Conservation (phyloP, 2,329 filamentous ascomycete species). For the Dryadomyces quercivorus region DNA sequence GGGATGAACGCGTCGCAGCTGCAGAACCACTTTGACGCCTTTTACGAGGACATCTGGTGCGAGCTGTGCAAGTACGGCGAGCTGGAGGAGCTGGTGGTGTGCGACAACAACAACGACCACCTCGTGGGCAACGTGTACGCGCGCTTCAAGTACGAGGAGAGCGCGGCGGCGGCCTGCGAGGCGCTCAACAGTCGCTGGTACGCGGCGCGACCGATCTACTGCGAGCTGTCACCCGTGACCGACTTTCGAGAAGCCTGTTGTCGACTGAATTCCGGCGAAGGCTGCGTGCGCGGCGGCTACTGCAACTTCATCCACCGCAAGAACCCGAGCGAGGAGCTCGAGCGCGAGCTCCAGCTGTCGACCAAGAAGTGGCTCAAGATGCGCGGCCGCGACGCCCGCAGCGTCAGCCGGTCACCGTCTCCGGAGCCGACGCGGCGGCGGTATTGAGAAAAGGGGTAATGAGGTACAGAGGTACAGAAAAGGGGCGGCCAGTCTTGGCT, state of each 20-base stretch:
- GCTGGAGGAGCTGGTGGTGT: constrained; percentile 94
- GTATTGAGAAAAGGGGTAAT: too few species aligned
- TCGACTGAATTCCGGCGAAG: constrained; percentile 84
- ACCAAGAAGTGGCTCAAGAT: constrained; percentile 95
- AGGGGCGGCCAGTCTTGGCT: too few species aligned
- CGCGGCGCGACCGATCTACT: constrained; percentile 92
- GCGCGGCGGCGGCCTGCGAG: constrained; percentile 86
- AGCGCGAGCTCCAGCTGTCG: constrained; percentile 71
- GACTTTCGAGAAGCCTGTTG: constrained; percentile 98
- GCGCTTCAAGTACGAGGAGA: constrained; percentile 99
- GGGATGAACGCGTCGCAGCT: constrained; percentile 95
- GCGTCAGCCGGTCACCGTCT: constrained; percentile 68
- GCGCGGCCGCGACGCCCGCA: constrained; percentile 73
- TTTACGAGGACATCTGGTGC: constrained; percentile 99
- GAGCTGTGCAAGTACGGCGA: constrained; percentile 99
- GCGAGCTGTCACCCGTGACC: constrained; percentile 90
- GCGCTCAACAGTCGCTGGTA: constrained; percentile 94
- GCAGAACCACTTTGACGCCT: constrained; percentile 98
- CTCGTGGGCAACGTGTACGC: constrained; percentile 98
- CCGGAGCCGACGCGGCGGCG: constrained; percentile 71
- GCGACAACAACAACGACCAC: constrained; percentile 99
- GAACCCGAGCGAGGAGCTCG: constrained; percentile 80
- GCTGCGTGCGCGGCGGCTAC: constrained; percentile 90
- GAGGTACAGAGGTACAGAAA: not conserved
- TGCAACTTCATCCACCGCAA: constrained; percentile 99